Base-by-base conservation (phyloP, 306 rosid species). In the Senna tora region DNA sequence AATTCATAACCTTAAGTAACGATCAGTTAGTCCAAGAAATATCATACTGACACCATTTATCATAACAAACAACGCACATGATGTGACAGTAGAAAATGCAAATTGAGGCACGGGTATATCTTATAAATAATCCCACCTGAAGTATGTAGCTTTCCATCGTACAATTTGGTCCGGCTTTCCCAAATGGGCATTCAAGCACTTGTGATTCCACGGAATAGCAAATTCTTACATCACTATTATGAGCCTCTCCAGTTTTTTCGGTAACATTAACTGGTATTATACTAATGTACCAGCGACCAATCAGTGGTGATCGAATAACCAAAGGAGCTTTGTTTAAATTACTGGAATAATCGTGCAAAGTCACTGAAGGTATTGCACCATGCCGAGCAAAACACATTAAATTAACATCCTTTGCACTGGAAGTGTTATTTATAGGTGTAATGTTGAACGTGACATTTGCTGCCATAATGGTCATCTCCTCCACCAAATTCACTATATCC, bases 81-180 rank as follows among this genome's bases (percentile, higher is more conserved):
- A 49, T 34, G 66, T 65, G 50, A 76, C 25, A 28, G 34, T 57
- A 38, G 30, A 19, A 33, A 66, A 75, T 21, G 21, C 54, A 56
- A 61, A 45, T 22, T 72, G 56, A 41, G 63, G 60, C 36, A 78
- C 56, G 69, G 58, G 49, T 47, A 36, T 56, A 39, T 67, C 43
- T 57, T 67, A 73, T 49, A 66, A 73, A 56, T 32, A 71, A 56
- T 69, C 77, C 21, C 78, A 94, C 99, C 99, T 91, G 97, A 75
- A 94, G 97, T 66, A 15, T 33, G 80, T 84, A 81, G 81, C 82
- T 82, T 70, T 78, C 83, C 88, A 82, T 79, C 38, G 87, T 76
- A 81, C 99, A 94, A 76, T 88, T 91, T n/a, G 89, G 65, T 70
- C 99, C 99, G 19, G 96, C 89, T 84, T 85, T 94, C 38, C 96